Conservation (phyloP, 2,329 filamentous ascomycete genomes). For the Lasiodiplodia gonubiensis region DNA sequence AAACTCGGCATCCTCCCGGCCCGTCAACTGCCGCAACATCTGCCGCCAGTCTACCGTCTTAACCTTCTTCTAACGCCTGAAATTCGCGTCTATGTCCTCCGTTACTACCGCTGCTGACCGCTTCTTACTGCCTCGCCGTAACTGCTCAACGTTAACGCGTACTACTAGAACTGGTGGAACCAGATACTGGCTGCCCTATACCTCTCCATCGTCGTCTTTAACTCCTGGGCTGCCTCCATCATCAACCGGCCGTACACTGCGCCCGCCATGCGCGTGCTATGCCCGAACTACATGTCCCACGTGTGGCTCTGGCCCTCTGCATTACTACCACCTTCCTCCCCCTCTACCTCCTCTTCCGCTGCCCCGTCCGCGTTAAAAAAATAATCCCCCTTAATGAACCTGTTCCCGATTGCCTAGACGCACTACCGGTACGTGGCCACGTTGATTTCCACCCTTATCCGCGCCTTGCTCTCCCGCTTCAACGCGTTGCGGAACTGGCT, state of each 20-base stretch:
- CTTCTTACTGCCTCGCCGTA: not conserved
- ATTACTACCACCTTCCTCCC: not conserved
- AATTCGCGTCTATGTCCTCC: conserved; percentile 9
- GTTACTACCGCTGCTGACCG: not conserved
- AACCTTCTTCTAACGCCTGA: not conserved
- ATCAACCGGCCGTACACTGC: conserved; percentile 17
- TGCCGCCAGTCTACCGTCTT: conserved; percentile 10
- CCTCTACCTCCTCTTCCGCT: not conserved
- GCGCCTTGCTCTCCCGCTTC: conserved; percentile 31
- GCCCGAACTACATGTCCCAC: conserved; percentile 4
- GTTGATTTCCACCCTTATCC: conserved; percentile 5
- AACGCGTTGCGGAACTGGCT: conserved; percentile 31
- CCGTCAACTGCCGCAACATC: conserved; percentile 17
- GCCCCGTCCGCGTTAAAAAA: not conserved
- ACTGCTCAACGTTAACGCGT: not conserved
- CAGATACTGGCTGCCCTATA: conserved; percentile 17
- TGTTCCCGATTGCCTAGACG: conserved; percentile 2
- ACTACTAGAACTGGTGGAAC: conserved; percentile 21
- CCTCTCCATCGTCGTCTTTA: not conserved
- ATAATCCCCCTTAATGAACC: conserved; percentile 12
- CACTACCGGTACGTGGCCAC: conserved; percentile 20
- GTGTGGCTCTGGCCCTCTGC: not conserved
- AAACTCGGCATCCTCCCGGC: conserved; percentile 23
- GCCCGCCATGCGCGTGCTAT: not conserved
- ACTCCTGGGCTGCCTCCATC: conserved; percentile 2